These are phyloP conservation scores for Myotisia sp. DNA, from an alignment of 2,329 filamentous ascomycete species.

Conservation along the genomic window DNA sequence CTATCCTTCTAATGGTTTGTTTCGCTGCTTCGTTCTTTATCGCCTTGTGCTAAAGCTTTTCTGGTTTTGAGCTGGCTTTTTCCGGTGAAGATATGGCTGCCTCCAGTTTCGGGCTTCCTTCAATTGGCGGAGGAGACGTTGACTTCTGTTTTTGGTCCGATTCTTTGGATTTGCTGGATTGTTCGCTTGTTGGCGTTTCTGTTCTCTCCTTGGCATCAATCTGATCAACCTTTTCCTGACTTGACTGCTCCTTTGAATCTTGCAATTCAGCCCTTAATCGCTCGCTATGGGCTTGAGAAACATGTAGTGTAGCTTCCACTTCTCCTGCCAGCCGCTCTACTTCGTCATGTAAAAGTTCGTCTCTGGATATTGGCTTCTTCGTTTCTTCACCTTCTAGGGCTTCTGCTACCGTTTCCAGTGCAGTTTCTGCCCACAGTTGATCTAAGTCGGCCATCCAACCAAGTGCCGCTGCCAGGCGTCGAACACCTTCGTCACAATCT, in stretches of 20 bases:
- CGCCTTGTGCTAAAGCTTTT: too few species aligned
- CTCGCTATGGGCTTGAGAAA: slow-evolving; percentile 34
- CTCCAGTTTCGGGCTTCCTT: too few species aligned
- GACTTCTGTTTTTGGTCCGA: too few species aligned
- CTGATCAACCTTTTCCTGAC: background rate
- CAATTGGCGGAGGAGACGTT: too few species aligned
- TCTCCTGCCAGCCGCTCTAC: slow-evolving; percentile 45
- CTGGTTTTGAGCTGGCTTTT: background rate
- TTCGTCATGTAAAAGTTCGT: slow-evolving; percentile 44
- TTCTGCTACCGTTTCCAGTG: slow-evolving; percentile 44
- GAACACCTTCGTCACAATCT: slow-evolving; percentile 69
- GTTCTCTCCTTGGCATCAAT: background rate
- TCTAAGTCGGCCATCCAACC: slow-evolving; percentile 83
- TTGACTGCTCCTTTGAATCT: slow-evolving; percentile 7
- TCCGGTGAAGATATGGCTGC: too few species aligned
- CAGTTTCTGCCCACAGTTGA: slow-evolving; percentile 53
- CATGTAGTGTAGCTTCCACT: slow-evolving; percentile 40
- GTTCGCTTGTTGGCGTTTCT: background rate
- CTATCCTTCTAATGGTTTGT: too few species aligned
- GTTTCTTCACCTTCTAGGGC: slow-evolving; percentile 20
- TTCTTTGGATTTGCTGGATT: too few species aligned
- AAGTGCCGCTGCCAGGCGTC: slow-evolving; percentile 60
- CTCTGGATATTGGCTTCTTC: slow-evolving; percentile 32
- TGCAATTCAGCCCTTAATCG: slow-evolving; percentile 22
- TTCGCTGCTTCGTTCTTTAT: too few species aligned